Evolutionary conservation across 2,329 filamentous ascomycete species (phyloP), one percentile per base, ranked within the genome.

Genomic region (Furcasterigmium sp.): DNA sequence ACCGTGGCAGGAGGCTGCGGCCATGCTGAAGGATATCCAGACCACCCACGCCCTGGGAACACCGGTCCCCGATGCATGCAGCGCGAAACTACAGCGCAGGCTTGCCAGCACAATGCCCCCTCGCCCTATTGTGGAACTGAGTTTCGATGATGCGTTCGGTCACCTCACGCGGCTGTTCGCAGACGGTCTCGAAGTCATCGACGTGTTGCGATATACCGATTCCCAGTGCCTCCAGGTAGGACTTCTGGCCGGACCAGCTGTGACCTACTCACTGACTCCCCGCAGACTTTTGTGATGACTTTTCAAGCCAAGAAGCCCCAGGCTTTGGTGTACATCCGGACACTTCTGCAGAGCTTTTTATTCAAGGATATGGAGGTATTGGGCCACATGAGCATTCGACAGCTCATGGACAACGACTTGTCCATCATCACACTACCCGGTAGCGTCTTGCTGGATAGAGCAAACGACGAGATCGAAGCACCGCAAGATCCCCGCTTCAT

Each of bases 71-170:
- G 82, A 83, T n/a, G 82, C 91, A 0, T 97, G 96, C 61, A 96
- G 89, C 54, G 80, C 81, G 19, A 95, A 95, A 58, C 76, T 97
- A 29, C 93, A 98, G 59, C 79, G 91, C n/a, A 85, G 85, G 49
- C 73, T 98, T 25, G 91, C 93, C 1, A 96, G 90, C 53, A 96
- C 90, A 1, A 91, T 96, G 55, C 93, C 93, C 4, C 93, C 93
- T 8, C 79, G 91, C 8, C 91, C 91, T 0, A 91, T 96, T 53
- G 87, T 96, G 10, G 76, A 88, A 42, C 70, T 91, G 3, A 79
- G 77, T 20, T 85, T 87, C 52, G 77, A 83, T 13, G 82, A 88
- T 54, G 86, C 90, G 1, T 77, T 85, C 49, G 67, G 67, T 17
- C 83, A 87, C 52, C 73, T 96, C 49, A 75, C 75, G 44, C 78